Evolutionary conservation across 371 early-diverging fungal genomes (phyloP).

Genomic region (Umbelopsis sp.): DNA sequence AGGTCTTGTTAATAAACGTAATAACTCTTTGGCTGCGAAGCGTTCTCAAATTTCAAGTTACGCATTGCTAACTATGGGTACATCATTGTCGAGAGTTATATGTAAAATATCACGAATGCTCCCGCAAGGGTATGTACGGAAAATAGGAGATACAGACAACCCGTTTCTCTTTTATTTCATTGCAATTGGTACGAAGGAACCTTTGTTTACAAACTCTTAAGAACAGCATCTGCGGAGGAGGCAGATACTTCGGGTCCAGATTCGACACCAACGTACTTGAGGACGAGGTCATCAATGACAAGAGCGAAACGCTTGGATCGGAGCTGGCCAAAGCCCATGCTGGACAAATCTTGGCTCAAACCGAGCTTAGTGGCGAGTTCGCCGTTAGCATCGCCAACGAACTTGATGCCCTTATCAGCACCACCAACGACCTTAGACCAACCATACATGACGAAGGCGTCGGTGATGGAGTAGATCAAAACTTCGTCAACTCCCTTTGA

Average conservation of each 20-base stretch:
- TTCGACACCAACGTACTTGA: conserved; percentile 79
- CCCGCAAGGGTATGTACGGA: too few species aligned
- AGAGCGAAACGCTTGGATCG: conserved; percentile 73
- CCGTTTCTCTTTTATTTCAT: too few species aligned
- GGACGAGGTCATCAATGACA: conserved; percentile 71
- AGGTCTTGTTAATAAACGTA: not conserved
- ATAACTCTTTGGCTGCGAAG: too few species aligned
- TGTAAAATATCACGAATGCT: too few species aligned
- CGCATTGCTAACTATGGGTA: not conserved
- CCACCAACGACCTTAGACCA: conserved; percentile 54
- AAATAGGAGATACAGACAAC: too few species aligned
- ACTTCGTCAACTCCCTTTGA: conserved; percentile 71
- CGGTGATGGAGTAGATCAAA: conserved; percentile 61
- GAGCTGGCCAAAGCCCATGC: conserved; percentile 35
- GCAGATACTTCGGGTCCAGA: conserved; percentile 34
- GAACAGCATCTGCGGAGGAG: conserved; percentile 42
- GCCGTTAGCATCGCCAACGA: conserved; percentile 68
- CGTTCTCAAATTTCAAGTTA: not conserved
- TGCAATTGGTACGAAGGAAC: too few species aligned
- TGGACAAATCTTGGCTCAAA: conserved; percentile 59
- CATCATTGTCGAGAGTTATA: too few species aligned
- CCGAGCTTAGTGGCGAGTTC: conserved; percentile 65
- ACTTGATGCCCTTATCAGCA: conserved; percentile 71
- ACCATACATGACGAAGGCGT: conserved; percentile 63
- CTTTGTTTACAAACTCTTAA: conserved; percentile 16